phyloP scores from a whole-genome alignment of 768 basidiomycete genomes.

The Pisolithus orientalis region DNA sequence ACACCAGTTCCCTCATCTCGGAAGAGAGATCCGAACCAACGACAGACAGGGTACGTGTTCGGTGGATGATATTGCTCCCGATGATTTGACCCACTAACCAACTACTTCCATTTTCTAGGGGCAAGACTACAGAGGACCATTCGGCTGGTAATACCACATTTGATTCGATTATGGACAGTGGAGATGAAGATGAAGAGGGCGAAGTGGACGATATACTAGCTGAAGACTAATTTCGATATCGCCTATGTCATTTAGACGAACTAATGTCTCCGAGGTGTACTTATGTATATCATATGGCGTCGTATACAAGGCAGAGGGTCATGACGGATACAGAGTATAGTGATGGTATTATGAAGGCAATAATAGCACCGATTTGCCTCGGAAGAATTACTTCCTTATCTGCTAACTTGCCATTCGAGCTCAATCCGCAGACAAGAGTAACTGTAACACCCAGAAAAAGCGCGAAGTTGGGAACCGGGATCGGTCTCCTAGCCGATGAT shows the following conservation, averaged over 20 bases:
- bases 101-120: background rate
- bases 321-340: too few species aligned
- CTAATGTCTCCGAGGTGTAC: too few species aligned
- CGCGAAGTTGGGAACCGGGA: too few species aligned
- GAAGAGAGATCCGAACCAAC: background rate
- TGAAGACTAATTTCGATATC: constrained; percentile 15
- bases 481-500: too few species aligned
- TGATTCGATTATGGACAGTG: constrained; percentile 52
- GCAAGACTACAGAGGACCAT: constrained; percentile 7
- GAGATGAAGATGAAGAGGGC: constrained; percentile 40
- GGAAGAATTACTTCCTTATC: too few species aligned
- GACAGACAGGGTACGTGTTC: constrained; percentile 8
- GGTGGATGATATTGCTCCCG: background rate
- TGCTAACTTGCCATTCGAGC: too few species aligned
- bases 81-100: background rate
- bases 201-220: constrained; percentile 45
- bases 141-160: constrained; percentile 13
- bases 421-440: too few species aligned
- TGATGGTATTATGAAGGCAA: too few species aligned
- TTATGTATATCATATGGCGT: too few species aligned
- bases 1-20: constrained; percentile 27
- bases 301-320: background rate
- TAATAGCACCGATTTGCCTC: too few species aligned
- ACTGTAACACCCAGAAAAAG: too few species aligned
- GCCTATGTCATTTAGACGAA: background rate